A percentile compares a stretch with the other conserved stretches of the same genome.
These are phyloP conservation scores for Flagelloscypha sp. DNA, from an alignment of 768 basidiomycete genomes.

Conservation along the genomic window DNA sequence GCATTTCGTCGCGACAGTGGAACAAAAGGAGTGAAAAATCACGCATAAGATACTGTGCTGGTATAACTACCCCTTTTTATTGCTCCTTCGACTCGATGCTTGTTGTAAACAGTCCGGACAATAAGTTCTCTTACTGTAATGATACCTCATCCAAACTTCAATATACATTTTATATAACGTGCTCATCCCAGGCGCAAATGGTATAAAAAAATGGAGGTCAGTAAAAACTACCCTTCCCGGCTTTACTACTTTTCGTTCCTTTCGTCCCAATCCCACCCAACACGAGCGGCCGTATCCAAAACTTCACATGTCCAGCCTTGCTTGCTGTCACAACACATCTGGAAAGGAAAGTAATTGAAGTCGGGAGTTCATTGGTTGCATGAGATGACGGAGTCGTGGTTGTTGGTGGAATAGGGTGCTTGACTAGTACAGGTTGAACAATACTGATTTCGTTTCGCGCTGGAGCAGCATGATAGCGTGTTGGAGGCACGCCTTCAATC, in stretches of 20 bases:
- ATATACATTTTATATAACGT: too few relatives aligned
- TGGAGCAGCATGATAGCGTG: constrained; percentile 80
- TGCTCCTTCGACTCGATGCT: not conserved
- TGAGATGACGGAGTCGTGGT: too few relatives aligned
- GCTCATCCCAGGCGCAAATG: too few relatives aligned
- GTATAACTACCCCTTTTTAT: too few relatives aligned
- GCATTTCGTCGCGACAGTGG: too few relatives aligned
- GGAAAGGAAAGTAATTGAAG: constrained; percentile 69
- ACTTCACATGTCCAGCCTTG: constrained; percentile 66
- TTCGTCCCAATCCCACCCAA: constrained; percentile 23
- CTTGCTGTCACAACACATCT: constrained; percentile 73
- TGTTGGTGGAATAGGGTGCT: constrained; percentile 20
- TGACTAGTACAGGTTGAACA: constrained; percentile 83
- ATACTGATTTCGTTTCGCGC: constrained; percentile 85
- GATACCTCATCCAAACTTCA: too few relatives aligned
- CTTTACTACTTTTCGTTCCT: too few relatives aligned
- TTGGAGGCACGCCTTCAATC: constrained; percentile 33
- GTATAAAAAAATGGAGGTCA: too few relatives aligned
- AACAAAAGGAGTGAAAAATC: too few relatives aligned
- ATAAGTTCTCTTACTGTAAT: not conserved
- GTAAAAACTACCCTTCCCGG: too few relatives aligned
- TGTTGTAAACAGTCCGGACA: not conserved
- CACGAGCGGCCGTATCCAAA: constrained; percentile 77
- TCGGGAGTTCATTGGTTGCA: constrained; percentile 47
- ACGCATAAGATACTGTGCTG: too few relatives aligned